Base-by-base conservation (phyloP, 2,329 filamentous ascomycete genomes). In the Exophiala bonariae region DNA sequence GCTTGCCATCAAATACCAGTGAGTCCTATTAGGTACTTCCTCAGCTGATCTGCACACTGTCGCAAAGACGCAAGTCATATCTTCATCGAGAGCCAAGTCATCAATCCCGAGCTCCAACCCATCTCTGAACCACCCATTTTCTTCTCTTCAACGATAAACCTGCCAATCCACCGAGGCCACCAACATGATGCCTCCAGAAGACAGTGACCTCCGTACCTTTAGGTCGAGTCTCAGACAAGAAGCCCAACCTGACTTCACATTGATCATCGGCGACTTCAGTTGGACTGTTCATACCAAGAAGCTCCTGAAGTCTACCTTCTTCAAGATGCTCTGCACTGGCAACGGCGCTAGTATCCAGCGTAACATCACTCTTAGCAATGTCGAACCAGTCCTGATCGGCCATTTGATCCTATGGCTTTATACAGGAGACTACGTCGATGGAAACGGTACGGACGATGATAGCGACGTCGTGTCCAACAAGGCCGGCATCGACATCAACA, bases 351-450 rank as follows among this genome's bases (percentile, higher is more conserved):
- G 9, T 23, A 11, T 23, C 10, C 18, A 18, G 11, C 33, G 22
- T 36, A 22, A 23, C 28, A 23, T 52, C 20, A 38, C 35, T 13
- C 41, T 39, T 13, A 28, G 42, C 10, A 20, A 50, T 23, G 50
- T 52, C 11, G 43, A 49, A 22, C 47, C 52, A n/a, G 18, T 54
- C 26, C 22, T 48, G 4, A 33, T 56, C 17, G 54, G 44, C 32
- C 31, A 49, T 14, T 22, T 52, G n/a, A 30, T 52, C 18, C 44
- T 38, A 7, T 52, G 49, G 49, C 22, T 38, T 13, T 52, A 52
- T 41, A 48, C 41, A 10, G 14, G 18, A 0, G 6, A 42, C 14
- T 52, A 52, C 26, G 17, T 13, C 9, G 42, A 47, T n/a, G 18
- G 14, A 8, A 31, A 26, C 13, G 14, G 13, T 13, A 37, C 35